Percentiles rank a stretch among this genome's conserved stretches.
These are phyloP conservation scores for Alternaria solani DNA, from an alignment of 2,329 filamentous ascomycete genomes.

Conservation along the genomic window DNA sequence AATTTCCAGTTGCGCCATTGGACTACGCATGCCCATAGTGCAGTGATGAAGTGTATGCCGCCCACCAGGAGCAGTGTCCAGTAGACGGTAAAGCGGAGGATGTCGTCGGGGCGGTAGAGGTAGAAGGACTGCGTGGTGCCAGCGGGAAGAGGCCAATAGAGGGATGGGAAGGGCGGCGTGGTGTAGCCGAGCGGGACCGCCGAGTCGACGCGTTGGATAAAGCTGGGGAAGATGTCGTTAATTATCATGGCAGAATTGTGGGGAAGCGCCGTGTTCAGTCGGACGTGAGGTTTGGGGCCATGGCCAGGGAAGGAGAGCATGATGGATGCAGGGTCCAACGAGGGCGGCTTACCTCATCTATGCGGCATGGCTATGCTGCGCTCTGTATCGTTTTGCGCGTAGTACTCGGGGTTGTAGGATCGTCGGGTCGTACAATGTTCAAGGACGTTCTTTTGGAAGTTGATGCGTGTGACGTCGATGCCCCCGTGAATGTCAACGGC, in stretches of 20 bases:
- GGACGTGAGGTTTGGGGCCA: background rate
- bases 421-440: background rate
- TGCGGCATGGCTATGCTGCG: slow-evolving; percentile 29
- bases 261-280: background rate
- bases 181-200: slow-evolving; percentile 66
- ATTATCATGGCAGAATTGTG: background rate
- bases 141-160: slow-evolving; percentile 76
- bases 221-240: slow-evolving; percentile 40
- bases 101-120: slow-evolving; percentile 78
- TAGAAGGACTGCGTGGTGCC: slow-evolving; percentile 65
- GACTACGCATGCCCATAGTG: slow-evolving; percentile 74
- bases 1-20: slow-evolving; percentile 66
- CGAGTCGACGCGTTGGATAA: slow-evolving; percentile 57
- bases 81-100: slow-evolving; percentile 85
- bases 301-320: background rate
- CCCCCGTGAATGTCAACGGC: slow-evolving; percentile 22
- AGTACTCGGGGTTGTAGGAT: background rate
- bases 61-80: slow-evolving; percentile 86
- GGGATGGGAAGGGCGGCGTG: slow-evolving; percentile 78
- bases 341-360: slow-evolving; percentile 41
- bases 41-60: slow-evolving; percentile 76
- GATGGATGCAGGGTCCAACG: background rate
- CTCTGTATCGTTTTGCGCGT: background rate
- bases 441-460: slow-evolving; percentile 3
- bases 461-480: slow-evolving; percentile 24